Evolutionary conservation across 345 rosid species (phyloP), one percentile per base, ranked within the genome.

Genomic region (Salix dunnii): DNA sequence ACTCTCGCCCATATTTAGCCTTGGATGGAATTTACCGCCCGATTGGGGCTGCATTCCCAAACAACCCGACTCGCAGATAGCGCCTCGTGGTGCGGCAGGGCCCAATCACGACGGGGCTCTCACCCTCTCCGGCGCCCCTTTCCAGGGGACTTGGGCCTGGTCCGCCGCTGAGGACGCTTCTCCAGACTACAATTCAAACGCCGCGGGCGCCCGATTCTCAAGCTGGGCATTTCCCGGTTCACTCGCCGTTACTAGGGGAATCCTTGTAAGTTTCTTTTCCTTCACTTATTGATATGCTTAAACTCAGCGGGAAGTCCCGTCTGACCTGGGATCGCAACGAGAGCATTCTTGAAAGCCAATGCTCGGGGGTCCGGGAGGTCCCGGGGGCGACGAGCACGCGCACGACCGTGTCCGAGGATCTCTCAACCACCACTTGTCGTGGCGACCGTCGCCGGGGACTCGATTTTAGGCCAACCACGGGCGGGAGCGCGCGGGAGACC

Each of bases 251-350:
- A 36, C 40, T 36, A 36, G 40, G 40, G 40, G 40, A 36, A 36
- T 36, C 83, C 79, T 80, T 35, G 28, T 68, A 68, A 38, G 71
- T 68, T 40, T 68, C 31, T 68, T 68, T 38, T 68, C 71, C 71
- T 68, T 18, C 6, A 11, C 18, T 68, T 68, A 40, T 36, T 68
- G 51, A 68, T 40, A 68, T 68, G 71, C 51, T 68, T 68, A 68
- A 68, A 40, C 62, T 68, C 63, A 49, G 25, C 25, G 27, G 63
- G 63, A 49, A 28, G 10, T 70, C 74, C 62, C 17, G 8, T 25
- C 27, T 49, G 62, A 70, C 42, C 2, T 49, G 40, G 74, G 62
- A 35, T 25, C 30, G 10, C 40, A 7, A 9, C 3, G 30, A 16
- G 28, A 28, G 67, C 14, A 27, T 63, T 21, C 33, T 63, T 7